phyloP scores from a whole-genome alignment of 2,329 filamentous ascomycete species.

The Albophoma yamanashiensis region DNA sequence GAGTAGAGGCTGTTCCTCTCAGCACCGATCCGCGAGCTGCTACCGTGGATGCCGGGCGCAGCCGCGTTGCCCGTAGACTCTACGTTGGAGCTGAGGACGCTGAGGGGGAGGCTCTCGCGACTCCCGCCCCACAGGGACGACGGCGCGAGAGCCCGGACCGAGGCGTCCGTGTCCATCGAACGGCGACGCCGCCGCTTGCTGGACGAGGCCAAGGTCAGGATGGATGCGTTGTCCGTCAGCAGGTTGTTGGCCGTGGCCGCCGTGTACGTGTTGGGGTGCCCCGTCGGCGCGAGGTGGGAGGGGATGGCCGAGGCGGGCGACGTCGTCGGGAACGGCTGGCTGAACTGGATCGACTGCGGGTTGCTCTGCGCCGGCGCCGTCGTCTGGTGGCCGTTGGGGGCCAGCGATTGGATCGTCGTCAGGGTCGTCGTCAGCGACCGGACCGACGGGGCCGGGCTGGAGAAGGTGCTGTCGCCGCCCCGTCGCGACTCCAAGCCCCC shows the following conservation, averaged over 20 bases:
- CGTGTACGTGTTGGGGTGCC: constrained; percentile 60
- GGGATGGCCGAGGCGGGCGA: constrained; percentile 65
- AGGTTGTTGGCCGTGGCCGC: constrained; percentile 75
- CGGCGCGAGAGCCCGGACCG: constrained; percentile 72
- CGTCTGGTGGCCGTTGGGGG: constrained; percentile 39
- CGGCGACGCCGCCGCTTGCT: constrained; percentile 67
- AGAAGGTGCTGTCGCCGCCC: constrained; percentile 68
- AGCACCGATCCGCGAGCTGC: constrained; percentile 29
- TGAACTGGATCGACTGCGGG: constrained; percentile 48
- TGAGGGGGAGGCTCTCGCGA: constrained; percentile 68
- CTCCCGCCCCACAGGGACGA: constrained; percentile 75
- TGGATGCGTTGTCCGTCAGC: constrained; percentile 75
- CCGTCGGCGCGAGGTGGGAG: constrained; percentile 49
- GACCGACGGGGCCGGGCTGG: constrained; percentile 70
- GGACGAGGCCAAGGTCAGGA: constrained; percentile 73
- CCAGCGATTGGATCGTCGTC: constrained; percentile 72
- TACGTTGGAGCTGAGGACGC: constrained; percentile 63
- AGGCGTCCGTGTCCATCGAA: constrained; percentile 78
- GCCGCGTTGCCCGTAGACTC: constrained; percentile 35
- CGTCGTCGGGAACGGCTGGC: constrained; percentile 52
- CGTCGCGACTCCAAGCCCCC: constrained; percentile 57
- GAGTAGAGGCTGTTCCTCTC: constrained; percentile 80
- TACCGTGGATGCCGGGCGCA: constrained; percentile 43
- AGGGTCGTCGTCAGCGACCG: constrained; percentile 74
- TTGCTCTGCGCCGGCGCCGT: constrained; percentile 24